Percentiles rank a stretch among this genome's conserved stretches.
These are phyloP conservation scores for Albatrellus sp. DNA, from an alignment of 1,284 basidiomycete species.

Conservation along the genomic window DNA sequence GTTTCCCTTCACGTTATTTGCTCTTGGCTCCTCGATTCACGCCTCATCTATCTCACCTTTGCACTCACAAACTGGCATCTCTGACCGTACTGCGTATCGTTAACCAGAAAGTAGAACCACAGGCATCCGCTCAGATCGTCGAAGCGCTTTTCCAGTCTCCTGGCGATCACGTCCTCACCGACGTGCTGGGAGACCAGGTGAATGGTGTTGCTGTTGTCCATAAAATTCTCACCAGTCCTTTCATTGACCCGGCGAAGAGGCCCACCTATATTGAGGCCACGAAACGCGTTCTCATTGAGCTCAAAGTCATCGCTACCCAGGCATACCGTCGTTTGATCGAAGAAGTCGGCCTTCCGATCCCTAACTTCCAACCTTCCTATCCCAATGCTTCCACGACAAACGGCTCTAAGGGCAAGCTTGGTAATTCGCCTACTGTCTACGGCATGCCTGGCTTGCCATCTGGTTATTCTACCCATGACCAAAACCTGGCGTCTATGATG, in stretches of 20 bases:
- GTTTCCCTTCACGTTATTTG: constrained; percentile 85
- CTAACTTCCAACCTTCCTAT: constrained; percentile 73
- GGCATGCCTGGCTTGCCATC: constrained; percentile 63
- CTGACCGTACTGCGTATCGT: constrained; percentile 87
- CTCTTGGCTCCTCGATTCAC: constrained; percentile 91
- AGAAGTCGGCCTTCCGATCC: constrained; percentile 85
- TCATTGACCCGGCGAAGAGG: constrained; percentile 64
- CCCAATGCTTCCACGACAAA: constrained; percentile 47
- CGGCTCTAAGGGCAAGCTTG: constrained; percentile 44
- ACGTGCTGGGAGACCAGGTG: constrained; percentile 89
- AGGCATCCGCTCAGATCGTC: constrained; percentile 73
- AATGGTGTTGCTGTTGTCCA: constrained; percentile 91
- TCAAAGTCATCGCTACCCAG: constrained; percentile 83
- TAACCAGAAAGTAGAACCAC: constrained; percentile 83
- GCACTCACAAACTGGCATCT: constrained; percentile 96
- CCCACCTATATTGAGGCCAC: constrained; percentile 70
- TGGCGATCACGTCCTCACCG: constrained; percentile 80
- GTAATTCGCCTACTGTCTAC: constrained; percentile 40
- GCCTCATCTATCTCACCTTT: constrained; percentile 90
- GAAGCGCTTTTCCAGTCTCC: constrained; percentile 79
- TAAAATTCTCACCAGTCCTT: constrained; percentile 82
- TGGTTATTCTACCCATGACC: constrained; percentile 69
- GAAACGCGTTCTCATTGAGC: constrained; percentile 76
- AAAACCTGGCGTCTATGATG: constrained; percentile 80
- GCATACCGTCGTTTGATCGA: constrained; percentile 91